Evolutionary conservation across 1,284 basidiomycete genomes (phyloP).

Genomic region (Heliocybe sulcata): DNA sequence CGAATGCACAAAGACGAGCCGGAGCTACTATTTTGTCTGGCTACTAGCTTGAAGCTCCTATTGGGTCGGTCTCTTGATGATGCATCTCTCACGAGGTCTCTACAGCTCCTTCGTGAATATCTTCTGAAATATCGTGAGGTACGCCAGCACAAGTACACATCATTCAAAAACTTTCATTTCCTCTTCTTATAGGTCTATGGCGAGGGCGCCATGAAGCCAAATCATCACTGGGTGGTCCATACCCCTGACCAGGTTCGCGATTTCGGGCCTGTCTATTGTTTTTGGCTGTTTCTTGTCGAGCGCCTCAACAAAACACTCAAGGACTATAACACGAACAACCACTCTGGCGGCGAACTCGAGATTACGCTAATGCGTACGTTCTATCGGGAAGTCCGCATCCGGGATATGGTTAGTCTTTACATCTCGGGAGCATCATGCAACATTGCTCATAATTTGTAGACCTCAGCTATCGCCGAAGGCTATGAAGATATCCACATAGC

Average conservation of each 20-base stretch:
- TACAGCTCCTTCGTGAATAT: too few species aligned
- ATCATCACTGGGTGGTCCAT: conserved; percentile 14
- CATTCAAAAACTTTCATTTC: too few species aligned
- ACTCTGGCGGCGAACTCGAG: conserved; percentile 14
- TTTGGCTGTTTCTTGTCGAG: conserved; percentile 20
- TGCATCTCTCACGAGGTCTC: neutral
- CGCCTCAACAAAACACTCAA: conserved; percentile 21
- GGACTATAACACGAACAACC: conserved; percentile 12
- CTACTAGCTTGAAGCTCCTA: conserved; percentile 12
- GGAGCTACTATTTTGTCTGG: conserved; percentile 5
- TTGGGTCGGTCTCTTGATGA: conserved; percentile 4
- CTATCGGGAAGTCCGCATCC: too few species aligned
- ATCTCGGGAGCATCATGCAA: too few species aligned
- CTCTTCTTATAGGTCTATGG: conserved; percentile 16
- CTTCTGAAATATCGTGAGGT: too few species aligned
- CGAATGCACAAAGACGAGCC: conserved; percentile 8
- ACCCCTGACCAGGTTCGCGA: conserved; percentile 10
- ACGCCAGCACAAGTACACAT: too few species aligned
- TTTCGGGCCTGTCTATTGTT: conserved; percentile 18
- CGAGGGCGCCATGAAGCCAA: conserved; percentile 10
- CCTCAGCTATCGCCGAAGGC: too few species aligned
- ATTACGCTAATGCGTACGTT: conserved; percentile 14
- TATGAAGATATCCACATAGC: too few species aligned
- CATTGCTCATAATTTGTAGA: too few species aligned
- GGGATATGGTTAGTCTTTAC: too few species aligned